These are phyloP conservation scores for Edaphochlamys debaryana DNA, from an alignment of 139 green algal genomes.

Conservation along the genomic window DNA sequence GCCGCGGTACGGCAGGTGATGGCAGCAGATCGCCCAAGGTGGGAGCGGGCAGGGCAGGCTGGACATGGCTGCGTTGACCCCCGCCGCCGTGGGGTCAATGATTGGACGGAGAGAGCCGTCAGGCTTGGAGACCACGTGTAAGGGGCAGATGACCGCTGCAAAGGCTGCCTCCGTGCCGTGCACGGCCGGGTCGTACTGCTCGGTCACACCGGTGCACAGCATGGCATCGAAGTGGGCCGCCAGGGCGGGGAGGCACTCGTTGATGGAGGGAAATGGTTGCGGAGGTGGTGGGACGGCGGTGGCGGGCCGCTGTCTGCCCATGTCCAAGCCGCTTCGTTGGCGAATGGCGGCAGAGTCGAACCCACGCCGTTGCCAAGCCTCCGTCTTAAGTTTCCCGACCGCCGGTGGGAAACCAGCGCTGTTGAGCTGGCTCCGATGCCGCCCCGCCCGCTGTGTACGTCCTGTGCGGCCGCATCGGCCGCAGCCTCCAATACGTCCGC, in stretches of 20 bases:
- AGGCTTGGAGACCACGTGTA: slow-evolving; percentile 3
- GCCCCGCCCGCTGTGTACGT: no score
- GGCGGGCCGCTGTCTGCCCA: not conserved
- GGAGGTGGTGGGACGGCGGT: not conserved
- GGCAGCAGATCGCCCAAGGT: not conserved
- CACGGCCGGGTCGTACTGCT: not conserved
- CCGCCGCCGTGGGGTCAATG: slow-evolving; percentile 5
- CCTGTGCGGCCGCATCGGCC: no score
- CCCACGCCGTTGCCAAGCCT: not conserved
- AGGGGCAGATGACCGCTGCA: slow-evolving; percentile 3
- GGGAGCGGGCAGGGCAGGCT: slow-evolving; percentile 28
- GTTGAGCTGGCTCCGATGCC: no score
- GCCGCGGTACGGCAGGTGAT: not conserved
- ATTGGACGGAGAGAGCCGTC: slow-evolving; percentile 2
- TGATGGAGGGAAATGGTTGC: not conserved
- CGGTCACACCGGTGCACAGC: not conserved
- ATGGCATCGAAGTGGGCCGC: not conserved
- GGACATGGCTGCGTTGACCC: slow-evolving; percentile 22
- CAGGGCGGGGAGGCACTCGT: not conserved
- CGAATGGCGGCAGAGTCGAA: not conserved
- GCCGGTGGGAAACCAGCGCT: not conserved
- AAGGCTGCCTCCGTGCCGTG: not conserved
- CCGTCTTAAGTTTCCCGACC: not conserved
- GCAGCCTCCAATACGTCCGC: no score
- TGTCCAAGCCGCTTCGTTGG: not conserved